Conservation (phyloP, 2,329 filamentous ascomycete genomes). For the Botrytis cinerea region DNA sequence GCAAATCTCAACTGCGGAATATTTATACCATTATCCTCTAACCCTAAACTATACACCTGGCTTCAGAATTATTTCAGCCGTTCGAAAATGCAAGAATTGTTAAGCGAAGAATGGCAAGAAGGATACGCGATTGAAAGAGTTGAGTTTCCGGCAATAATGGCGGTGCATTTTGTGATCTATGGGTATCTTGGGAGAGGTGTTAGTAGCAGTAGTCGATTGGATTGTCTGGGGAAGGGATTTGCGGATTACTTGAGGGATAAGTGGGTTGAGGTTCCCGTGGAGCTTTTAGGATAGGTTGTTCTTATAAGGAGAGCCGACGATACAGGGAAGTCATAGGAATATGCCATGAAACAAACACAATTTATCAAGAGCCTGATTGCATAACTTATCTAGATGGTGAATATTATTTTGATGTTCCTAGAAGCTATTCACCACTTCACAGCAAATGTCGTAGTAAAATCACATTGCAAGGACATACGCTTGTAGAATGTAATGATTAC, state of each 20-base stretch:
- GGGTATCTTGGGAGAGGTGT: neutral
- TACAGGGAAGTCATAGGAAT: neutral
- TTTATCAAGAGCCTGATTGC: neutral
- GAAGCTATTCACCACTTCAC: no score
- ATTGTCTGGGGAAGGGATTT: neutral
- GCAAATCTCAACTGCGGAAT: neutral
- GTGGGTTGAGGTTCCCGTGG: neutral
- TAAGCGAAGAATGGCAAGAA: neutral
- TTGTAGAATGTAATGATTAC: no score
- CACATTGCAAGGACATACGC: no score
- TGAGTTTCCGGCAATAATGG: neutral
- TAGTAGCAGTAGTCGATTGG: neutral
- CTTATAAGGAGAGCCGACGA: neutral
- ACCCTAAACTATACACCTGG: neutral
- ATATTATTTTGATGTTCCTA: neutral
- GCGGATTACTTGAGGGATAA: neutral
- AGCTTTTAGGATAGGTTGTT: neutral
- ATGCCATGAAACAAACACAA: neutral
- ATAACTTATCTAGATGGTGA: neutral
- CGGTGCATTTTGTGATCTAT: conserved; percentile 1
- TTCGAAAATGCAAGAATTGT: neutral
- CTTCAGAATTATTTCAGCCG: neutral
- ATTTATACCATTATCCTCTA: neutral
- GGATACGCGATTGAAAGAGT: neutral
- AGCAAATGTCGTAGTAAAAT: no score